Base-by-base conservation (phyloP, 306 rosid species). In the Pterocarpus santalinus region DNA sequence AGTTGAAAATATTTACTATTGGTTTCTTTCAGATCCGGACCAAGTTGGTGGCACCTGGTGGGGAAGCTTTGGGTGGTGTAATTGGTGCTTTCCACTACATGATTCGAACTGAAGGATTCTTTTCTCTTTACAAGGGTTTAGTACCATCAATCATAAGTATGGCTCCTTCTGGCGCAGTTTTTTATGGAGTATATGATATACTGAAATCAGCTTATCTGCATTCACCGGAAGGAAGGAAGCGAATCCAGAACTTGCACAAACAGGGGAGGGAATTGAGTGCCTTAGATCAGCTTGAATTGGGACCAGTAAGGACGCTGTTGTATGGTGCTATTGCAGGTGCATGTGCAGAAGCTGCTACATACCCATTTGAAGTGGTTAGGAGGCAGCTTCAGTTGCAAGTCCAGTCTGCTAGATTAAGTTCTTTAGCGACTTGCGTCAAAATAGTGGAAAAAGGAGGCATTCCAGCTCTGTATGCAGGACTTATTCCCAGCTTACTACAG, bases 101-200 rank as follows among this genome's bases (percentile, higher is more conserved):
- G 98, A 86, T 93, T 85, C 97, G 28, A 77, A 92, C 97, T 12
- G 98, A 95, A 90, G 99, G 99, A 73, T 86, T 93, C 79, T 90
- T 95, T 85, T 88, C 97, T 73, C 96, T 93, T 70, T 93, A 93
- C 88, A 95, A 93, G 94, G 99, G 99, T 53, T 83, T 95, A 80
- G 90, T 86, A 13, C 99, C 99, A 81, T 95, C 99, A 39, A 89
- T 95, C 79, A 67, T 94, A 65, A 93, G 99, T 75, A 93, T 93
- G 99, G 98, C 98, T 69, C 99, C 99, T 39, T 85, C 98, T 30
- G 95, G 98, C 72, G 99, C 99, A 58, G 99, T 95, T 61, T 95
- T 93, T 82, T 95, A 95, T 83, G 91, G 97, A 60, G 99, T 93
- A 41, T 93, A 95, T 58, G 99, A 95, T 86, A 93, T 92, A 47